Evolutionary conservation across 257 asterid genomes (phyloP).

Genomic region (Nicotiana noctiflora): DNA sequence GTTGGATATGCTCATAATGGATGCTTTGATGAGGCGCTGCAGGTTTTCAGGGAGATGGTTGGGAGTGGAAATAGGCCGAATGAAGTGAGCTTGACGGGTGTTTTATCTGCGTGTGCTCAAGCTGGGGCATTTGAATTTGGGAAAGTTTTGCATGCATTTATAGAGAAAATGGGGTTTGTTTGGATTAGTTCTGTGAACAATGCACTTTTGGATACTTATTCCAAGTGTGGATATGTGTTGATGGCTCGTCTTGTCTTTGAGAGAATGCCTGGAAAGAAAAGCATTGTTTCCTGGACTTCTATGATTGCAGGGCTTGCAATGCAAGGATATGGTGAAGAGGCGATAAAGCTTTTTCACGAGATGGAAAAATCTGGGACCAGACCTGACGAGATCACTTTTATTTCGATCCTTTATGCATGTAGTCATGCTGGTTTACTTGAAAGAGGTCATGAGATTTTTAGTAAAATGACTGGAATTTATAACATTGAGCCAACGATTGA

Average conservation of each 20-base stretch:
- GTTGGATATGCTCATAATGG: conserved; percentile 50
- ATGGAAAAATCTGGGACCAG: conserved; percentile 57
- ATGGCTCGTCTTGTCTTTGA: conserved; percentile 68
- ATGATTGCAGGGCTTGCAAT: conserved; percentile 66
- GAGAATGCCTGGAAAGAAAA: conserved; percentile 53
- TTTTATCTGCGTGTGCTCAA: conserved; percentile 72
- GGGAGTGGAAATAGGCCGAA: conserved; percentile 48
- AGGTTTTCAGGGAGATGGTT: conserved; percentile 43
- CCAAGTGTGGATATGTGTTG: conserved; percentile 64
- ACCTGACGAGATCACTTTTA: conserved; percentile 57
- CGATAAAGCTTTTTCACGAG: conserved; percentile 41
- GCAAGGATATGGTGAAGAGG: conserved; percentile 79
- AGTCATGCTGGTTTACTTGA: conserved; percentile 81
- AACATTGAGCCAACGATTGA: conserved; percentile 54
- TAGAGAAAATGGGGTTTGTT: conserved; percentile 52
- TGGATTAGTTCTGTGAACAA: conserved; percentile 69
- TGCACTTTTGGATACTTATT: conserved; percentile 67
- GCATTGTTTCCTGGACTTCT: conserved; percentile 70
- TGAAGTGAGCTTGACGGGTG: conserved; percentile 77
- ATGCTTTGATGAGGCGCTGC: conserved; percentile 43
- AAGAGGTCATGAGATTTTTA: conserved; percentile 45
- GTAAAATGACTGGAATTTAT: conserved; percentile 47
- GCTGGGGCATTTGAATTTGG: conserved; percentile 66
- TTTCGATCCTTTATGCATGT: conserved; percentile 71
- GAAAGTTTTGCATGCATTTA: conserved; percentile 49